Evolutionary conservation across 345 rosid species (phyloP), one percentile per base, ranked within the genome.

Genomic region (Pistacia vera): DNA sequence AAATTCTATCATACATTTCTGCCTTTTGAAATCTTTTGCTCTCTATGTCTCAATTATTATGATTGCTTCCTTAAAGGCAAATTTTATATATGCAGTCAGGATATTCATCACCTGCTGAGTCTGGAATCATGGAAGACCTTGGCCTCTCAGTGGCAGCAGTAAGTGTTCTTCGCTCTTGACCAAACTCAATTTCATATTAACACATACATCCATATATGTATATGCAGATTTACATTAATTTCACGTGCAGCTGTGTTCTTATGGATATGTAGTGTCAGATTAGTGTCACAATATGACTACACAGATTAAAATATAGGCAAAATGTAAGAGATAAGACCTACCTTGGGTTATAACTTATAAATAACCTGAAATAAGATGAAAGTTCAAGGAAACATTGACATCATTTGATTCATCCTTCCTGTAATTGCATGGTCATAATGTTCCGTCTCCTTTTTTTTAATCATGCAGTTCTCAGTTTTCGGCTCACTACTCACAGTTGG

Each of bases 31-130:
- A 38, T 38, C 41, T 38, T 30, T 38, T 38, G 41, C 46, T 41
- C 46, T 41, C 33, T 30, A 30, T 30, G 9, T 41, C 46, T 41
- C 8, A 41, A 41, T 41, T 41, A 41, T 38, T 41, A 41, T 41
- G 46, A 41, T 7, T 41, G 46, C 9, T 41, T 41, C 46, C 0
- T 41, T 41, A 41, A 41, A 8, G 8, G 46, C 46, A 41, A 41
- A 7, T 49, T 48, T 58, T 33, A n/a, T 60, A 11, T 80, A 59
- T 66, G 80, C 84, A 90, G 93, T 44, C 80, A 76, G 89, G 91
- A 48, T 92, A 86, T 68, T 83, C 97, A 12, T 88, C 93, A 30
- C 92, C 98, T 1, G 92, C 91, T n/a, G 86, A 91, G 71, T 79
- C 87, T 56, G 88, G 87, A 65, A 94, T 92, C 75, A 80, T 81